Base-by-base conservation (phyloP, 148 eudicot genomes). In the Agrostemma githago region DNA sequence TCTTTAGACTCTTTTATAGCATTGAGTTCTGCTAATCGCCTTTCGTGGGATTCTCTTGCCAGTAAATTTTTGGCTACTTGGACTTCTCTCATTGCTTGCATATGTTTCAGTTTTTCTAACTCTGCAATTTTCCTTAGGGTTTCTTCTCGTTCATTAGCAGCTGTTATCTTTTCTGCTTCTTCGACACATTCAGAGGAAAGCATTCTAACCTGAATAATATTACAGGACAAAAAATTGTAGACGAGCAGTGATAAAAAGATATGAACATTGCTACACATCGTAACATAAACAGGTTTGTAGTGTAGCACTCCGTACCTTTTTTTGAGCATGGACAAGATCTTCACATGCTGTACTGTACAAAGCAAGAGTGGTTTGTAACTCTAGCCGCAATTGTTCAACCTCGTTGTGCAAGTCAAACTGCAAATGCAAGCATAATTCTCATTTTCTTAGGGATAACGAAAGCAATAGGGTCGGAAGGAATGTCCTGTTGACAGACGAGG, bases 341-440 rank as follows among this genome's bases (percentile, higher is more conserved):
- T 86, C 85, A 82, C 96, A 86, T 59, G 93, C 91, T 79, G 79
- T 87, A 73, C 80, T 83, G 75, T 92, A 92, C 86, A 90, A 75
- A 66, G 83, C 73, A 51, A 84, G 64, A 56, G 98, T 85, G 34
- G 73, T 83, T 37, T 79, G 80, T 71, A 92, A 80, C 75, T 92
- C 96, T 20, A 82, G 75, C 3, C 89, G 85, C 79, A 92, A 67
- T 70, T 79, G 75, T 72, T 88, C 93, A 44, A 88, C 83, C 79
- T 90, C 90, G 59, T 79, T 83, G 79, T 85, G 81, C 83, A 85
- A 77, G 62, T 83, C 83, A 48, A 85, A 82, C 92, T 89, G 89
- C 86, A 74, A 74, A 78, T 66, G 72, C 37, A 77, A 34, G 64
- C 70, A 71, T 76, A 72, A 3, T 0, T 42, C 8, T 20, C 63